Percentiles rank a stretch among this genome's conserved stretches.
phyloP scores from a whole-genome alignment of 108 stramenopile genomes.

The Cylindrotheca fusiformis region DNA sequence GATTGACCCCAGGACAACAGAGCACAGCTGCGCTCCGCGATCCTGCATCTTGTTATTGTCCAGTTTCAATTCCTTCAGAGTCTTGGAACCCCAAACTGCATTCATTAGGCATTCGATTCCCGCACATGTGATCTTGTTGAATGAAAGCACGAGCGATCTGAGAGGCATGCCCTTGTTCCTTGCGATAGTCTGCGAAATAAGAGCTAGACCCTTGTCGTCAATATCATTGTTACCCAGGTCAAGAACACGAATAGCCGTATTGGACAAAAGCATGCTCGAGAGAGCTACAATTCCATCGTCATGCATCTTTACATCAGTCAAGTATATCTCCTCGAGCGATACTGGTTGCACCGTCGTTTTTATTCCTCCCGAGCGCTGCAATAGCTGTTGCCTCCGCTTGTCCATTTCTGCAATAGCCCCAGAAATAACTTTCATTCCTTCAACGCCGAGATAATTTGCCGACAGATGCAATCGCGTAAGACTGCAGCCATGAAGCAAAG shows the following conservation, averaged over 20 bases:
- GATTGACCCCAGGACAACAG: constrained; percentile 75
- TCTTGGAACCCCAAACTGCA: constrained; percentile 79
- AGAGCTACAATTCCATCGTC: constrained; percentile 55
- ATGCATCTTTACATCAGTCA: constrained; percentile 51
- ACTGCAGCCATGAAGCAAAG: constrained; percentile 64
- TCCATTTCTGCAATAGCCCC: constrained; percentile 67
- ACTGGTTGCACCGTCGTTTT: constrained; percentile 12
- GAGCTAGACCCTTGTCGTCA: constrained; percentile 59
- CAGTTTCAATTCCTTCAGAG: constrained; percentile 62
- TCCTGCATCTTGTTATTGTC: constrained; percentile 82
- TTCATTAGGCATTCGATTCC: constrained; percentile 87
- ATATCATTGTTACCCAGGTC: constrained; percentile 62
- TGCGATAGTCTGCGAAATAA: constrained; percentile 70
- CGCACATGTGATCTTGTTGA: constrained; percentile 69
- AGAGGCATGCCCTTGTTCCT: constrained; percentile 71
- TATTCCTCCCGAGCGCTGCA: constrained; percentile 19
- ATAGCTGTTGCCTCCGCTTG: constrained; percentile 25
- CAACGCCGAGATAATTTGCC: constrained; percentile 57
- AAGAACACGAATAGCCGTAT: constrained; percentile 49
- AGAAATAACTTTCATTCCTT: constrained; percentile 60
- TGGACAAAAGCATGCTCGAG: constrained; percentile 70
- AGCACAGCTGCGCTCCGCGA: constrained; percentile 80
- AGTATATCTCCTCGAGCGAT: constrained; percentile 53
- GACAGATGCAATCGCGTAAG: constrained; percentile 65
- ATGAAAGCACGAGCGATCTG: constrained; percentile 54